Evolutionary conservation across 495 filamentous ascomycete genomes (phyloP), one percentile per base, ranked within the genome.

Genomic region (Antarctomyces pellizariae): DNA sequence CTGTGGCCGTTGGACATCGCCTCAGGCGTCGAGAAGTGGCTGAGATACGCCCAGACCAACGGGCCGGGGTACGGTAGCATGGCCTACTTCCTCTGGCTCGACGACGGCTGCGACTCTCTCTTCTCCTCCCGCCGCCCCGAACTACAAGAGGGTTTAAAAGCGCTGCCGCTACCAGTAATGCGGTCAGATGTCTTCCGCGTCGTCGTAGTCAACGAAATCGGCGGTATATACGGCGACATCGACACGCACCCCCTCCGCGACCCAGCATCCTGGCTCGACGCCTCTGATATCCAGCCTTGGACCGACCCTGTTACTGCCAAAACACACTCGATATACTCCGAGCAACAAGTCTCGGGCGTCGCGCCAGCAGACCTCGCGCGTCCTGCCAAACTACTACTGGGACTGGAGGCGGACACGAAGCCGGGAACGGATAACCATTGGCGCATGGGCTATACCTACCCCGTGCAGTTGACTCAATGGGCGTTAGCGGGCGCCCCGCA

Each of bases 371-470:
- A 23, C 13, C 21, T 12, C 6, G 13, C 13, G n/a, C n/a, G 13
- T 4, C 21, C 21, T 23, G 21, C 13, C 2, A 10, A 9, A 9
- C 21, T 23, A 4, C 34, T 37, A n/a, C 28, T 37, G 10, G 35
- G 35, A n/a, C 28, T 37, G 2, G 35, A 37, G 34, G 35, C 35
- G 11, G 35, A 37, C 22, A 35, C 24, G 13, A 25, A 26, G 13
- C 25, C 31, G 9, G 22, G 34, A 12, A 30, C 16, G 8, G 34
- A 40, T 26, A 18, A 12, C 11, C 37, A 37, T 27, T 40, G 37
- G 37, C 37, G 37, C 12, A 31, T 37, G 26, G 37, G 37, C 7
- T 40, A 40, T 29, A 40, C 34, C 15, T 37, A 37, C 23, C 37
- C 37, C 3, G 26, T 40, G 5, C 37, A 40, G 24, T 22, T 40